Conservation (phyloP, 345 rosid genomes). For the Acer saccharum region DNA sequence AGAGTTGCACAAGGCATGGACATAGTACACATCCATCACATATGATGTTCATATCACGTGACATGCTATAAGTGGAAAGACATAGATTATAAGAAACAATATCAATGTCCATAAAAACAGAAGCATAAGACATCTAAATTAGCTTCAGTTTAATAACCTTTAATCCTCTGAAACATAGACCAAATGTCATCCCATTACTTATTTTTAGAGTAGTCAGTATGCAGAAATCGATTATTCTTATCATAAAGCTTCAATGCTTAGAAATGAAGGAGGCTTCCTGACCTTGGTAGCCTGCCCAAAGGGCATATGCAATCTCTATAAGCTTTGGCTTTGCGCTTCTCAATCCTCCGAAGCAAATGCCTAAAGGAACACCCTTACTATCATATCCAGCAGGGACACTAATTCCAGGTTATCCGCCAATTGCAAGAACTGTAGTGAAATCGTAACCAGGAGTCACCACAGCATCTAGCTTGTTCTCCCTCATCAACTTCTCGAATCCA, state of each 20-base stretch:
- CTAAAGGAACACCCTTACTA: slow-evolving; percentile 30
- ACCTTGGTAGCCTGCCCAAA: slow-evolving; percentile 38
- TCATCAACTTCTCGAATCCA: slow-evolving; percentile 37
- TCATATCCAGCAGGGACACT: slow-evolving; percentile 47
- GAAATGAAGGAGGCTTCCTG: slow-evolving; percentile 29
- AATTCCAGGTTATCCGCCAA: slow-evolving; percentile 42
- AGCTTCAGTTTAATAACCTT: slow-evolving; percentile 38
- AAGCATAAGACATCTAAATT: slow-evolving; percentile 40
- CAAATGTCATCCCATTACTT: neutral
- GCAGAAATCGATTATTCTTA: neutral
- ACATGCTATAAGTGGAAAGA: too few species aligned
- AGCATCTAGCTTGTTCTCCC: slow-evolving; percentile 43
- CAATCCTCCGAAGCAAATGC: slow-evolving; percentile 40
- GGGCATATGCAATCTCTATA: slow-evolving; percentile 44
- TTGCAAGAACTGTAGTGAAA: slow-evolving; percentile 27
- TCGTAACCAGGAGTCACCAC: slow-evolving; percentile 19
- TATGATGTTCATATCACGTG: too few species aligned
- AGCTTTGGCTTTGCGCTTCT: slow-evolving; percentile 41
- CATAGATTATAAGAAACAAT: neutral
- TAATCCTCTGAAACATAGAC: neutral
- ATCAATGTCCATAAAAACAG: neutral
- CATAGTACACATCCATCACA: too few species aligned
- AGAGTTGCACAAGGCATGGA: too few species aligned
- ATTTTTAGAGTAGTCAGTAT: neutral
- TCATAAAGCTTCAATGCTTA: neutral